Evolutionary conservation across 345 rosid species (phyloP).

Genomic region (Eucalyptus polyanthemos): DNA sequence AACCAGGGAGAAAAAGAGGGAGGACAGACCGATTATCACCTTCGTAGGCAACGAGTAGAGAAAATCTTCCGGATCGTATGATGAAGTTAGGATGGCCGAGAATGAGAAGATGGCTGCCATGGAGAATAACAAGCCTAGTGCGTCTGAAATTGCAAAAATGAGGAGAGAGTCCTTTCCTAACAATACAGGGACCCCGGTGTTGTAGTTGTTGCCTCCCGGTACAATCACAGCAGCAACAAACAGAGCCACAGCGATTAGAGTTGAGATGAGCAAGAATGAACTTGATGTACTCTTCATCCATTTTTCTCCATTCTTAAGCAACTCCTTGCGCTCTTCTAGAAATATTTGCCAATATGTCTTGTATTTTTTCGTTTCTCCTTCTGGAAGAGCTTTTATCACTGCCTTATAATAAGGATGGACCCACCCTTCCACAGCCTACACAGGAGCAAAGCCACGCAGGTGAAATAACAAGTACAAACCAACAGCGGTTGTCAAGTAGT

Average conservation of each 20-base stretch:
- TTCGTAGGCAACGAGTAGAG: background rate
- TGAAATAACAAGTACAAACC: background rate
- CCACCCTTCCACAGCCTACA: background rate
- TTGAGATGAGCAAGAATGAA: constrained; percentile 13
- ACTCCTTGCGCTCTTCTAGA: background rate
- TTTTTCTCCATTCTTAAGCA: background rate
- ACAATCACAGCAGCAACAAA: constrained; percentile 21
- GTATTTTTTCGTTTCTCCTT: background rate
- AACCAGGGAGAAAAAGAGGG: background rate
- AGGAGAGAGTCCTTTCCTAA: background rate
- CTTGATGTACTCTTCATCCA: constrained; percentile 10
- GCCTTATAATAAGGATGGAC: background rate
- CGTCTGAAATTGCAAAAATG: constrained; percentile 8
- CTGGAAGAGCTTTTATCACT: background rate
- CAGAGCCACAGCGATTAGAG: constrained; percentile 12
- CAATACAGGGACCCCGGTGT: background rate
- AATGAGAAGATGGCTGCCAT: constrained; percentile 9
- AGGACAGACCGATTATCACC: background rate
- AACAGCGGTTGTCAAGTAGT: background rate
- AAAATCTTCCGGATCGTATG: constrained; percentile 8
- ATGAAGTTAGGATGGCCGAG: constrained; percentile 4
- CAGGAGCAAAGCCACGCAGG: no score
- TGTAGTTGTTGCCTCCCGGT: constrained; percentile 7
- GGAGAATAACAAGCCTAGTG: constrained; percentile 5
- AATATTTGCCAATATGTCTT: background rate